phyloP scores from a whole-genome alignment of 1,284 basidiomycete species.

The Trichosporon sp. region DNA sequence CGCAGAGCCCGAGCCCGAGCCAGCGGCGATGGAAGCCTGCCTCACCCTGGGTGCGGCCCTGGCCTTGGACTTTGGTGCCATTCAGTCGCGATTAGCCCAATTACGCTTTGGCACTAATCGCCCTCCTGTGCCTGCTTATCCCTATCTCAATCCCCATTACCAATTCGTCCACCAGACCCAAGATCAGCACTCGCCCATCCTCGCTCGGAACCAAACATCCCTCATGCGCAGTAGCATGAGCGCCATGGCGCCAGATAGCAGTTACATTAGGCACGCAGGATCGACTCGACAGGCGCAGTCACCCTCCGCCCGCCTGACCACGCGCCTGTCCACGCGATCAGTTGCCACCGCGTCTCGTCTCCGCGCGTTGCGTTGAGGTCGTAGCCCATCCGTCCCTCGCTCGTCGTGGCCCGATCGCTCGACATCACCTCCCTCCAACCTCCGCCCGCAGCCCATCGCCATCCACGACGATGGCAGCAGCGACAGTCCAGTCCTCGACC shows the following conservation, averaged over 20 bases:
- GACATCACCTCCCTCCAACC: neutral
- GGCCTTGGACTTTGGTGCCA: neutral
- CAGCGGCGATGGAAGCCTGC: neutral
- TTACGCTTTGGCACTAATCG: neutral
- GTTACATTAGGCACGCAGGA: neutral
- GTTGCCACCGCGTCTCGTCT: neutral
- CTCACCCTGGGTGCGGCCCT: neutral
- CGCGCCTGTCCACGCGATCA: neutral
- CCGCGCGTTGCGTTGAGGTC: neutral
- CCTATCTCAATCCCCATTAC: neutral
- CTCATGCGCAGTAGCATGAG: neutral
- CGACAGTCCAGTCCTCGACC: slow-evolving; percentile 33
- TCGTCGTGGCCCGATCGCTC: neutral
- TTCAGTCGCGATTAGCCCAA: neutral
- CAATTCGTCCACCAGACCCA: neutral
- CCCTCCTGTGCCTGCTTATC: neutral
- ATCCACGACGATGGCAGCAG: slow-evolving; percentile 11
- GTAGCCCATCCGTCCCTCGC: neutral
- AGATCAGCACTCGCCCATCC: neutral
- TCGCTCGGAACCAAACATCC: neutral
- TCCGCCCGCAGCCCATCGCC: neutral
- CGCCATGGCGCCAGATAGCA: too few species aligned
- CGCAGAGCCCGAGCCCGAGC: too few species aligned
- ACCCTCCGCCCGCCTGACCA: neutral
- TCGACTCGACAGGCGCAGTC: neutral